Base-by-base conservation (phyloP, 2,329 filamentous ascomycete genomes). In the Thyridium curvatum region DNA sequence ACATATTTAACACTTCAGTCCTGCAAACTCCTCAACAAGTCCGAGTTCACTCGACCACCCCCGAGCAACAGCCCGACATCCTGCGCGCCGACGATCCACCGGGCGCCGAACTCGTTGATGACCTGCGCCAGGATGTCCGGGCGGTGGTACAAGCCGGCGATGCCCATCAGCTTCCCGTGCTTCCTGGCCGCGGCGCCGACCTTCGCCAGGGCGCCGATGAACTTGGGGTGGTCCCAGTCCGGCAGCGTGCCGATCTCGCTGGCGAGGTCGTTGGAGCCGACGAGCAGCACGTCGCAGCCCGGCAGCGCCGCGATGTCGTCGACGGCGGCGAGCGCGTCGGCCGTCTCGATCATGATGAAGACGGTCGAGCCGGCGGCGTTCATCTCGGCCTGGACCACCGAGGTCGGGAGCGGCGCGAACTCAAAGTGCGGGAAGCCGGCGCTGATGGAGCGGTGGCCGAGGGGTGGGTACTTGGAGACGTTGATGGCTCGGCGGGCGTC, bases 401-500 rank as follows among this genome's bases (percentile, higher is more conserved):
- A 39, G 5, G 39, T 28, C 3, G 40, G 30, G 2, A 38, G 21
- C 8, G 43, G 18, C 16, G 12, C 30, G 33, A 41, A 46, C 15
- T 40, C 30, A 33, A 53, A 52, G 26, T 48, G 47, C 4, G 51
- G 49, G 10, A 52, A 34, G 4, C 33, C 39, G 13, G 39, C 48
- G 9, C 41, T 52, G 9, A 51, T 38, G 8, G 50, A 53, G 4
- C 52, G 47, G 12, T 37, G 38, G 12, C 52, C 52, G 2, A 45
- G 17, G 2, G 49, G 48, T 28, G 48, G 46, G 40, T 43, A 54
- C 39, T 54, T 54, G 17, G 46, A 43, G 12, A 45, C 40, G 8
- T 14, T n/a, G 3, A 53, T 43, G 2, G 45, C 47, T 5, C 36
- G 32, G 17, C 40, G 32, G 4, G 49, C 51, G 6, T 54, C 51